These are phyloP conservation scores for Ceratobasidium sp. DNA, from an alignment of 1,284 basidiomycete species.

Conservation along the genomic window DNA sequence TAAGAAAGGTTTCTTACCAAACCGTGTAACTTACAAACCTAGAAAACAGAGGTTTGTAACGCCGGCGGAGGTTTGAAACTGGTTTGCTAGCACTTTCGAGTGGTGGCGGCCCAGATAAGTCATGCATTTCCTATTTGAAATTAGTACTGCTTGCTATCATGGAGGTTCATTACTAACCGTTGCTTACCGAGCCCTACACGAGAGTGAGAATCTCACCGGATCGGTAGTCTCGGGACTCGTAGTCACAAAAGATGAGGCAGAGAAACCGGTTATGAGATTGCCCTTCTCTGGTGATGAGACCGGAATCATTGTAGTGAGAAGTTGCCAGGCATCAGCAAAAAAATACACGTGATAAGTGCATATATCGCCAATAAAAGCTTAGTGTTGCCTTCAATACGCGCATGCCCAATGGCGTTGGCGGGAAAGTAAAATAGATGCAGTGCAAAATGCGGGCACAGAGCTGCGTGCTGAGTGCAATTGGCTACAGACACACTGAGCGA, in stretches of 20 bases:
- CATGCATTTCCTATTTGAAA: not conserved
- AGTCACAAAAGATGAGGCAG: no score
- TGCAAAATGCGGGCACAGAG: no score
- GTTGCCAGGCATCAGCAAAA: not conserved
- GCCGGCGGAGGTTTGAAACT: not conserved
- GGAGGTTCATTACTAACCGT: no score
- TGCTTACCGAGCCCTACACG: no score
- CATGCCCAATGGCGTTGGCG: no score
- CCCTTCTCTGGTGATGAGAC: not conserved
- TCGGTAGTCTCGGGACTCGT: not conserved
- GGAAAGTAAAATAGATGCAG: no score
- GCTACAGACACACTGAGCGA: no score
- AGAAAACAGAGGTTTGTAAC: not conserved
- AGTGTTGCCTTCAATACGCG: no score
- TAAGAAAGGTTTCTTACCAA: not conserved
- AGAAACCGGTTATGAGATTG: not conserved
- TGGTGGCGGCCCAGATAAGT: not conserved
- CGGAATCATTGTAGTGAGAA: not conserved
- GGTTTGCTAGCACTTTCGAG: not conserved
- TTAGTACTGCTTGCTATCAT: no score
- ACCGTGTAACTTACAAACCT: not conserved
- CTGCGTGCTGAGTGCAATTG: no score
- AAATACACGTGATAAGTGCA: not conserved
- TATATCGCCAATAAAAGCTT: no score
- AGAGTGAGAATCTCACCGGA: not conserved